Base-by-base conservation (phyloP, 2,329 filamentous ascomycete species). In the Pyricularia pennisetigena region DNA sequence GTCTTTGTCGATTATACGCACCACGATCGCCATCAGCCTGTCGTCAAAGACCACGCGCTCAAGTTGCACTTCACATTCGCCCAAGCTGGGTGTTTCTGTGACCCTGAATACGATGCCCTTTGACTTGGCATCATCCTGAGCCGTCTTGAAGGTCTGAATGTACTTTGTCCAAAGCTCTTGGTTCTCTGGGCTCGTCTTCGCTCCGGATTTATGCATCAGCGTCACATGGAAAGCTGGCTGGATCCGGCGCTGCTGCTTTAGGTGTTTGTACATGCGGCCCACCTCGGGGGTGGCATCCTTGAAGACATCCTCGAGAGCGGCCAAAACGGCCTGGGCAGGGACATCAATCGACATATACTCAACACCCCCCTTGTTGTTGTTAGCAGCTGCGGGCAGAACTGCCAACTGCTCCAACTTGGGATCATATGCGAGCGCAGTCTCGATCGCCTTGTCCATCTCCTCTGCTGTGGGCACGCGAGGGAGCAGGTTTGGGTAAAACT, bases 211-310 rank as follows among this genome's bases (percentile, higher is more conserved):
- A 78, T 99, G 95, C 77, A 97, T 93, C 57, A 99, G 85, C 0
- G 95, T 99, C 69, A 99, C 92, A 76, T 99, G 95, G 77, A 98
- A 99, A 59, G 88, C 84, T n/a, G 84, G 76, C 78, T 98, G 94
- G 6, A 98, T 80, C 68, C 95, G 91, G 24, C 89, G 85, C 2
- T 83, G 85, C 72, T 90, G 84, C 76, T 90, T 86, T 41, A 99
- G 85, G 69, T 92, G 86, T 73, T 85, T 86, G 81, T 91, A 99
- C 74, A 97, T 89, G 26, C 81, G 82, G n/a, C 86, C 81, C 20
- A 85, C 79, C 4, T 87, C 78, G 0, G 86, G 73, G 2, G 78
- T 76, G 6, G 82, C 79, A 6, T 81, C 79, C 26, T 81, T 80
- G 77, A 99, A 97, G 16, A 90, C 81, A 66, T 86, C 85, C 10